These are phyloP conservation scores for Abortiporus biennis DNA, from an alignment of 1,284 basidiomycete genomes.

Conservation along the genomic window DNA sequence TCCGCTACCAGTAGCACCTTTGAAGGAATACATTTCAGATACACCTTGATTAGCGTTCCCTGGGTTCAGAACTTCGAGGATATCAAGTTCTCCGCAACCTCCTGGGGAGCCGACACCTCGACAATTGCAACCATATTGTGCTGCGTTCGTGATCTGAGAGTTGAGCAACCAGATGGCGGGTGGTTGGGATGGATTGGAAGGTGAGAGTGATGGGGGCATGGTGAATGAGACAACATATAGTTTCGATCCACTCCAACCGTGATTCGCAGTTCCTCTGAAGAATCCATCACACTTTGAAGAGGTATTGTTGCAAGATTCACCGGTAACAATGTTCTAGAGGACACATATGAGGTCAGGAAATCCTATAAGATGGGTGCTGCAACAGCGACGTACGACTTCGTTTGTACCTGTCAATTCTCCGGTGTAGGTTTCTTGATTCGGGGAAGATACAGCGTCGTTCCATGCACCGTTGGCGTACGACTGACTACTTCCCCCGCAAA, in stretches of 20 bases:
- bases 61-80: constrained; percentile 22
- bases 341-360: no score
- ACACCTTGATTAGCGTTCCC: constrained; percentile 18
- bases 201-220: constrained; percentile 13
- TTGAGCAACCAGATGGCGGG: constrained; percentile 27
- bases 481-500: constrained; percentile 15
- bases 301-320: constrained; percentile 12
- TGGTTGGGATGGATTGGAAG: constrained; percentile 12
- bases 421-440: constrained; percentile 12
- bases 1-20: constrained; percentile 26
- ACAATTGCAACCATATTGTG: constrained; percentile 30
- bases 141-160: constrained; percentile 24
- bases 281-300: constrained; percentile 20
- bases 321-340: constrained; percentile 23
- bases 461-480: constrained; percentile 15
- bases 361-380: constrained; percentile 3
- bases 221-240: constrained; percentile 20
- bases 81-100: constrained; percentile 27
- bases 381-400: constrained; percentile 12
- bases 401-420: constrained; percentile 8
- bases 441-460: constrained; percentile 12
- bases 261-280: constrained; percentile 25
- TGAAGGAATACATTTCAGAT: constrained; percentile 27
- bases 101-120: constrained; percentile 18
- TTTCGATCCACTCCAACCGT: constrained; percentile 25